Percentiles rank a stretch among this genome's conserved stretches.
Evolutionary conservation across 2,329 filamentous ascomycete genomes (phyloP).

Genomic region (Monilinia aucupariae): DNA sequence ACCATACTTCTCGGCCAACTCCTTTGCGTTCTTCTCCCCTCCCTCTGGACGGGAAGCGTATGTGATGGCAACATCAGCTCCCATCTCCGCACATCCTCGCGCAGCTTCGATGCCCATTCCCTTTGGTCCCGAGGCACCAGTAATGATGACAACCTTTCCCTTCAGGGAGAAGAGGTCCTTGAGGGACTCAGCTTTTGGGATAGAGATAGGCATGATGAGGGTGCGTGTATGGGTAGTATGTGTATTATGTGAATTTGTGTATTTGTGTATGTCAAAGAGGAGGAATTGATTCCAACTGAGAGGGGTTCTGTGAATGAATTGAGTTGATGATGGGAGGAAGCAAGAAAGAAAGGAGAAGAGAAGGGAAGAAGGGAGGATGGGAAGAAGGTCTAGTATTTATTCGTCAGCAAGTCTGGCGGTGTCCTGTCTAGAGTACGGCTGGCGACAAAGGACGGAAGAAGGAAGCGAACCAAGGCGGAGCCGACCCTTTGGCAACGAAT

Average conservation of each 20-base stretch:
- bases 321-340: background rate
- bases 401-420: too few relatives aligned
- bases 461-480: background rate
- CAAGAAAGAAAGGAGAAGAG: background rate
- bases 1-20: slow-evolving; percentile 53
- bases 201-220: slow-evolving; percentile 48
- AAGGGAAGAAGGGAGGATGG: background rate
- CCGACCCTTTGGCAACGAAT: background rate
- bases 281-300: too few relatives aligned
- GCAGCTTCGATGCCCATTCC: slow-evolving; percentile 65
- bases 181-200: slow-evolving; percentile 54
- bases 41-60: slow-evolving; percentile 57
- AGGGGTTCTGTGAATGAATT: background rate
- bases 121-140: slow-evolving; percentile 58
- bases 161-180: slow-evolving; percentile 56
- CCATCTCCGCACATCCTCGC: slow-evolving; percentile 59
- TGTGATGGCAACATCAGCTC: slow-evolving; percentile 61
- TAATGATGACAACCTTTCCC: slow-evolving; percentile 57
- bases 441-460: too few relatives aligned
- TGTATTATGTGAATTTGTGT: background rate
- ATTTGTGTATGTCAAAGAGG: too few relatives aligned
- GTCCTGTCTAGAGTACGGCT: too few relatives aligned
- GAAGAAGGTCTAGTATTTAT: slow-evolving; percentile 6
- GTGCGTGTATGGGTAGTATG: too few relatives aligned
- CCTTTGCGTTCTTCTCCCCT: slow-evolving; percentile 60